Conservation (phyloP, 1,139 yeast species). For the Saccharomyces hybrid region DNA sequence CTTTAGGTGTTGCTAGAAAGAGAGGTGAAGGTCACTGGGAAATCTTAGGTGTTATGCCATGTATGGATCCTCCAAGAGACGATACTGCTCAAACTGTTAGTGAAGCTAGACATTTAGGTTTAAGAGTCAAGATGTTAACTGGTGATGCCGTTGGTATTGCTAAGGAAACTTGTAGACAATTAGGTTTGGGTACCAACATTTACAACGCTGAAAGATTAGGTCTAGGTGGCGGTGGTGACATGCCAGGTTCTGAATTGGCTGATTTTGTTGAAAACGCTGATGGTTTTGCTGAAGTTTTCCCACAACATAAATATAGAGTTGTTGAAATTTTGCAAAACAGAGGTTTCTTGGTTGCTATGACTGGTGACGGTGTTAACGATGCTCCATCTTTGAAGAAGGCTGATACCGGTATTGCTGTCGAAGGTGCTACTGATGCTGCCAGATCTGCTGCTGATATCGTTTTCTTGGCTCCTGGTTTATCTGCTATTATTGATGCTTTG, state of each 20-base stretch:
- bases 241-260: conserved; percentile 92
- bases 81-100: conserved; percentile 92
- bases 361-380: conserved; percentile 96
- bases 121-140: conserved; percentile 93
- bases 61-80: conserved; percentile 98
- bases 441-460: conserved; percentile 93
- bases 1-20: conserved; percentile 97
- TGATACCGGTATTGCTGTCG: conserved; percentile 93
- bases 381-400: conserved; percentile 94
- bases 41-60: conserved; percentile 93
- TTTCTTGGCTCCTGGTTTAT: conserved; percentile 89
- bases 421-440: conserved; percentile 93
- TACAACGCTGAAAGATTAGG: conserved; percentile 95
- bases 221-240: conserved; percentile 89
- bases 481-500: conserved; percentile 86
- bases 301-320: conserved; percentile 87
- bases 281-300: conserved; percentile 95
- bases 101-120: conserved; percentile 88
- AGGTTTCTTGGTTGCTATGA: conserved; percentile 94
- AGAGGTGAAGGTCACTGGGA: conserved; percentile 98
- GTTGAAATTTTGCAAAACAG: conserved; percentile 78
- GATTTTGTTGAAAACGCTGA: conserved; percentile 92
- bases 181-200: conserved; percentile 92
- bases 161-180: conserved; percentile 95
- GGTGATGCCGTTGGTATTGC: conserved; percentile 99